A percentile compares a stretch with the other conserved stretches of the same genome.
phyloP scores from a whole-genome alignment of 192 early-diverging fungal genomes.

The Gonapodya sp. region DNA sequence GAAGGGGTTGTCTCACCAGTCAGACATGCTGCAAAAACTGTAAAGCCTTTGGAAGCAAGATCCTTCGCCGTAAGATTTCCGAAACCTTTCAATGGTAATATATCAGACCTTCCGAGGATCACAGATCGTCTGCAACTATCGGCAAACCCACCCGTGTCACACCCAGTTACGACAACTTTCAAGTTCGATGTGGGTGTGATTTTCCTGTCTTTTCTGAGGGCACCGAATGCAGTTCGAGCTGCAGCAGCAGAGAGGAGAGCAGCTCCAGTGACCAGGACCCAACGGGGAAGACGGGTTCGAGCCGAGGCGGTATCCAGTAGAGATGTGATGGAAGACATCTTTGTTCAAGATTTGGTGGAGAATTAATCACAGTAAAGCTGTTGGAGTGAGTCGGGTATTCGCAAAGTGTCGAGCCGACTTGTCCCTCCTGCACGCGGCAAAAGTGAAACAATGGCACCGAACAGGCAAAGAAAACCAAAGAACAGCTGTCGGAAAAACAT shows the following conservation, averaged over 20 bases:
- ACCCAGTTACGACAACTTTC: background rate
- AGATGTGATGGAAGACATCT: background rate
- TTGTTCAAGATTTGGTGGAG: too few relatives aligned
- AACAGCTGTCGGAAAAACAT: too few relatives aligned
- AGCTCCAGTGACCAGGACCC: background rate
- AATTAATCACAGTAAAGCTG: too few relatives aligned
- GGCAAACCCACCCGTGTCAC: background rate
- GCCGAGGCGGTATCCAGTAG: constrained; percentile 3
- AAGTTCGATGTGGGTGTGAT: background rate
- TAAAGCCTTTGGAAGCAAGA: background rate
- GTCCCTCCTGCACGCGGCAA: too few relatives aligned
- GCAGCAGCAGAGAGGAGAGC: background rate
- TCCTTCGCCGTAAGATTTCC: background rate
- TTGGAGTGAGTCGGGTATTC: too few relatives aligned
- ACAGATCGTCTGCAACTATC: background rate
- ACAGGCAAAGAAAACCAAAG: too few relatives aligned
- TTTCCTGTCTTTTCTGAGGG: background rate
- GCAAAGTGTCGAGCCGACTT: too few relatives aligned
- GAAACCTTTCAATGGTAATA: too few relatives aligned
- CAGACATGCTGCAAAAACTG: background rate
- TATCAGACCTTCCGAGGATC: too few relatives aligned
- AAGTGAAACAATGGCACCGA: too few relatives aligned
- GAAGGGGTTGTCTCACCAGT: background rate
- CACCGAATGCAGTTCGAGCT: background rate
- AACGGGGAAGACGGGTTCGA: background rate